Evolutionary conservation across 2,329 filamentous ascomycete species (phyloP).

Genomic region (Aspergillus puulaauensis): DNA sequence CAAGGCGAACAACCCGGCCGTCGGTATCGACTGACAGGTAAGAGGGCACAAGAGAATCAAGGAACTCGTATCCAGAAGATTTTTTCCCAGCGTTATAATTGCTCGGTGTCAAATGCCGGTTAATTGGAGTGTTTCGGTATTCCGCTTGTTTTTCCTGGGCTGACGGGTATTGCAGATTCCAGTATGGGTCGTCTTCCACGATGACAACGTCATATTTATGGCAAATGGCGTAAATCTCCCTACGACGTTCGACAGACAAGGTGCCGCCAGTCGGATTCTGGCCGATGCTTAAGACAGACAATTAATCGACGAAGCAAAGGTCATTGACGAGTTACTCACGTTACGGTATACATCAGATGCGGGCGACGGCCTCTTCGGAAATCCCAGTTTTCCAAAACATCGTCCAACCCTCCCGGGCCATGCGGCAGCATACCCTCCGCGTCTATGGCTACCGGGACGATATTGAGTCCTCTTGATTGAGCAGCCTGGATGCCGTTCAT

Average conservation of each 20-base stretch:
- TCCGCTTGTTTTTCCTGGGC: constrained; percentile 50
- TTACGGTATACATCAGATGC: constrained; percentile 86
- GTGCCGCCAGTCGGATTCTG: constrained; percentile 85
- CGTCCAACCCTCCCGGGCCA: constrained; percentile 71
- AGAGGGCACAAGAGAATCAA: constrained; percentile 80
- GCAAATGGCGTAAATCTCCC: constrained; percentile 77
- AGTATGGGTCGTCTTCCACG: constrained; percentile 92
- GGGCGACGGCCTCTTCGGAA: constrained; percentile 69
- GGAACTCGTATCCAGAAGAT: constrained; percentile 69
- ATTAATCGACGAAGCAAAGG: constrained; percentile 5
- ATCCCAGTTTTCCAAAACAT: constrained; percentile 84
- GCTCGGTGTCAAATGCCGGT: constrained; percentile 35
- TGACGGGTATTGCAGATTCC: constrained; percentile 87
- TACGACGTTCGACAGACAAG: constrained; percentile 69
- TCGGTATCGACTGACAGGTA: constrained; percentile 80
- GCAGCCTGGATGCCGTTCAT: constrained; percentile 71
- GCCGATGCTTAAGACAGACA: constrained; percentile 60
- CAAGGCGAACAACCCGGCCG: constrained; percentile 82
- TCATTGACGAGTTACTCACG: constrained; percentile 55
- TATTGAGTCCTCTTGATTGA: constrained; percentile 67
- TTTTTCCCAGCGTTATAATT: constrained; percentile 46
- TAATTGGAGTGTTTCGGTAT: constrained; percentile 27
- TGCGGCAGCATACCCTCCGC: constrained; percentile 73
- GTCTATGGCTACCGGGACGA: constrained; percentile 74
- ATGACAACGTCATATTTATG: constrained; percentile 86